Evolutionary conservation across 23 red algal species (phyloP).

Genomic region (Cyanidium caldarium): DNA sequence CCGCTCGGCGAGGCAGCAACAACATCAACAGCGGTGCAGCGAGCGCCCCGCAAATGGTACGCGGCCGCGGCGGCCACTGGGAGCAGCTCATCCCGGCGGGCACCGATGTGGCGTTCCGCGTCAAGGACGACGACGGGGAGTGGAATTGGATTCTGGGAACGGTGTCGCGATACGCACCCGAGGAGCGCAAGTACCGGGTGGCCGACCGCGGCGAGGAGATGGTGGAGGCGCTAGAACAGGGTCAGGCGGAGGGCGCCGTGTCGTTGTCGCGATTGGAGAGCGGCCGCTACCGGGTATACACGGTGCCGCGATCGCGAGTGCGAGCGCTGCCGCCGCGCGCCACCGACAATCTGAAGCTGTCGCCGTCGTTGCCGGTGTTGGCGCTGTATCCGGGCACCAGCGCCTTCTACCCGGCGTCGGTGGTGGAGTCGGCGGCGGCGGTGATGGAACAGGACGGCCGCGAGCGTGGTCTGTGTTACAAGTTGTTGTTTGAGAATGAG

Average conservation of each 20-base stretch:
- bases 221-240: constrained; percentile 4
- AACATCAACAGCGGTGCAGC: background rate
- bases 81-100: constrained; percentile 22
- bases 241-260: background rate
- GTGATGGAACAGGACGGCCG: background rate
- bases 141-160: constrained; percentile 62
- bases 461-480: constrained; percentile 27
- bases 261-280: background rate
- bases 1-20: background rate
- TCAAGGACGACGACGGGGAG: constrained; percentile 28
- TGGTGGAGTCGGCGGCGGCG: constrained; percentile 11
- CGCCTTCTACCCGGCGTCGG: constrained; percentile 62
- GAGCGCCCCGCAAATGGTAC: background rate
- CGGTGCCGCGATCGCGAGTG: background rate
- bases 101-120: constrained; percentile 72
- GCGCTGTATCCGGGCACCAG: constrained; percentile 78
- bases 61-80: constrained; percentile 1
- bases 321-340: background rate
- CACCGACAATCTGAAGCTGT: constrained; percentile 7
- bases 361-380: constrained; percentile 31
- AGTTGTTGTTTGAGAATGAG: constrained; percentile 61
- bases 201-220: constrained; percentile 47
- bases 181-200: constrained; percentile 55
- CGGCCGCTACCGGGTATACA: background rate
- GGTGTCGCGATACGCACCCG: constrained; percentile 34